Percentiles rank a stretch among this genome's conserved stretches.
phyloP scores from a whole-genome alignment of 805 yeast species.

The Saturnispora hagleri region DNA sequence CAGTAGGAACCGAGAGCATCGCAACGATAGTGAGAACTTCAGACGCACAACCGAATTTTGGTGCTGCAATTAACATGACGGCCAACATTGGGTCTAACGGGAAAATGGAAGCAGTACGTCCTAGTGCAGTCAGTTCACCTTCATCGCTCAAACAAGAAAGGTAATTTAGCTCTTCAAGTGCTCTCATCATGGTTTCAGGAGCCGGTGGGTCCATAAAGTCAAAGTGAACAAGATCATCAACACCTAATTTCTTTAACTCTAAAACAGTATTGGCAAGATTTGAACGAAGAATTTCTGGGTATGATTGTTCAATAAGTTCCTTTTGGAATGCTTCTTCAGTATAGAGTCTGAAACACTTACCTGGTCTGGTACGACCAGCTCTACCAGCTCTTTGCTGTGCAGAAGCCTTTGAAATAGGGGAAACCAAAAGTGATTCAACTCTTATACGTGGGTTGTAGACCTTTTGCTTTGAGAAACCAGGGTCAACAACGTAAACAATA shows the following conservation, averaged over 20 bases:
- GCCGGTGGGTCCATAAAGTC: constrained; percentile 99
- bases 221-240: constrained; percentile 93
- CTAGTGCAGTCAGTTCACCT: constrained; percentile 82
- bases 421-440: constrained; percentile 87
- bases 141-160: constrained; percentile 85
- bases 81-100: constrained; percentile 96
- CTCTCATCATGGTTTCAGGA: constrained; percentile 99
- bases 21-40: constrained; percentile 87
- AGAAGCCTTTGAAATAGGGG: constrained; percentile 94
- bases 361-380: constrained; percentile 97
- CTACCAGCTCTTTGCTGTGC: constrained; percentile 99
- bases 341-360: constrained; percentile 88
- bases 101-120: constrained; percentile 84
- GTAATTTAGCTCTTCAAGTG: constrained; percentile 88
- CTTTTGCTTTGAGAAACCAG: constrained; percentile 94
- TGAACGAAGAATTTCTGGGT: constrained; percentile 89
- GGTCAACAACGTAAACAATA: constrained; percentile 93
- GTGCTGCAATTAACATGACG: constrained; percentile 81
- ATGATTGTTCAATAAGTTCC: constrained; percentile 89
- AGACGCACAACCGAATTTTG: constrained; percentile 77
- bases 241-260: constrained; percentile 87
- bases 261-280: constrained; percentile 87
- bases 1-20: constrained; percentile 83
- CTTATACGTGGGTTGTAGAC: constrained; percentile 94
- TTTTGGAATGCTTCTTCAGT: constrained; percentile 95